Conservation (phyloP, 2,329 filamentous ascomycete species). For the Aspergillus sp. region DNA sequence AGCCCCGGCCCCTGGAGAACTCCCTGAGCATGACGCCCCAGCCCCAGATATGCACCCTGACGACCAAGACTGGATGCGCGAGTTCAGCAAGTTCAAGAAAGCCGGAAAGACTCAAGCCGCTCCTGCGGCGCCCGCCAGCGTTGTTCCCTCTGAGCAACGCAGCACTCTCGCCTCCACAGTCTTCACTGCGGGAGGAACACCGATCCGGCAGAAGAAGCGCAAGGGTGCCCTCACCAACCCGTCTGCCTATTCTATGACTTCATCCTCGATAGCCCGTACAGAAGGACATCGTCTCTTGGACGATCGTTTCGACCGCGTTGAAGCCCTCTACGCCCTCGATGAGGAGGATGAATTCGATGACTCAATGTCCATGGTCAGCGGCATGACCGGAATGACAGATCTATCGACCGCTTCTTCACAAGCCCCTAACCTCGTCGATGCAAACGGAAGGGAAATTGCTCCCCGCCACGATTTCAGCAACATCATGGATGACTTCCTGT, state of each 20-base stretch:
- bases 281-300: constrained; percentile 85
- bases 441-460: constrained; percentile 48
- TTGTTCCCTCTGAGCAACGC: constrained; percentile 40
- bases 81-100: constrained; percentile 94
- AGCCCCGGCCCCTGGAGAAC: constrained; percentile 26
- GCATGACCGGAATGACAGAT: constrained; percentile 60
- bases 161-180: constrained; percentile 46
- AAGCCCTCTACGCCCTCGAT: constrained; percentile 73
- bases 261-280: constrained; percentile 80
- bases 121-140: constrained; percentile 33
- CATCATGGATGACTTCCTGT: constrained; percentile 92
- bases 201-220: constrained; percentile 77
- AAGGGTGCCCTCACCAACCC: constrained; percentile 90
- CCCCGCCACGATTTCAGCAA: constrained; percentile 78
- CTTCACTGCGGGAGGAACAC: constrained; percentile 64
- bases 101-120: constrained; percentile 56
- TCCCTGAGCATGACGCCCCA: constrained; percentile 38
- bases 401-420: constrained; percentile 55
- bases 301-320: constrained; percentile 85
- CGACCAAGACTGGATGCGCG: constrained; percentile 82
- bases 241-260: constrained; percentile 88
- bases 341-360: constrained; percentile 55
- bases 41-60: constrained; percentile 54
- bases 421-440: constrained; percentile 54
- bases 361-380: constrained; percentile 51